phyloP scores from a whole-genome alignment of 352 stramenopile species.

The Phytopythium boreale region DNA sequence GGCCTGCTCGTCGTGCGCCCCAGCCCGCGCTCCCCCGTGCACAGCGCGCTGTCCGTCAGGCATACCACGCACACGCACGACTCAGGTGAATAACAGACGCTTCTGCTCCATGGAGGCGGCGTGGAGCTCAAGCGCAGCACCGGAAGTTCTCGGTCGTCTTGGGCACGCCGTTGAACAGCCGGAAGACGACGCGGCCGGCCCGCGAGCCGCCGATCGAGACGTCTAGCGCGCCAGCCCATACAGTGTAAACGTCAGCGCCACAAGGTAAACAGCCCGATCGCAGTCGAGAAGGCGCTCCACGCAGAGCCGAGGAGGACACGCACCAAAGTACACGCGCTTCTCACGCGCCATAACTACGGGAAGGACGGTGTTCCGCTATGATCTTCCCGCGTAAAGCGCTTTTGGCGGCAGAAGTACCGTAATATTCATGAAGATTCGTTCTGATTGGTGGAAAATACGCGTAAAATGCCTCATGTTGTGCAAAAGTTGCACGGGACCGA shows the following conservation, averaged over 20 bases:
- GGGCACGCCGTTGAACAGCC: constrained; percentile 49
- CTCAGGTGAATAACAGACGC: not conserved
- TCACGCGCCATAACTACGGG: constrained; percentile 12
- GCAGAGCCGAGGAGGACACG: not conserved
- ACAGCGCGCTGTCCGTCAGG: constrained; percentile 8
- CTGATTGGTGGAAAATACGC: constrained; percentile 7
- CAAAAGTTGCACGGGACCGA: not conserved
- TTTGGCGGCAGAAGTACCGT: not conserved
- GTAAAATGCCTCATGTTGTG: not conserved
- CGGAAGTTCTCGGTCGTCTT: constrained; percentile 72
- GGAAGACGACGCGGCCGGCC: constrained; percentile 61
- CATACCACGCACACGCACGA: not conserved
- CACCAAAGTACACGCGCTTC: constrained; percentile 39
- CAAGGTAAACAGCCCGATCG: not conserved
- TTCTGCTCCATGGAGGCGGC: not conserved
- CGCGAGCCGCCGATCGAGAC: constrained; percentile 89
- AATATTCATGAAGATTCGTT: not conserved
- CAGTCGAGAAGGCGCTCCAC: not conserved
- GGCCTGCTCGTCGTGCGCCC: constrained; percentile 53
- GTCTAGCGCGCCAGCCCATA: constrained; percentile 36
- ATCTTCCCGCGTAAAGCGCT: not conserved
- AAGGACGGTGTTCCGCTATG: not conserved
- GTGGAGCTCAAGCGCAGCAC: constrained; percentile 1
- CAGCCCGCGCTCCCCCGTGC: constrained; percentile 69
- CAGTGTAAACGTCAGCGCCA: not conserved